phyloP scores from a whole-genome alignment of 768 basidiomycete genomes.

The Trametes punicea region DNA sequence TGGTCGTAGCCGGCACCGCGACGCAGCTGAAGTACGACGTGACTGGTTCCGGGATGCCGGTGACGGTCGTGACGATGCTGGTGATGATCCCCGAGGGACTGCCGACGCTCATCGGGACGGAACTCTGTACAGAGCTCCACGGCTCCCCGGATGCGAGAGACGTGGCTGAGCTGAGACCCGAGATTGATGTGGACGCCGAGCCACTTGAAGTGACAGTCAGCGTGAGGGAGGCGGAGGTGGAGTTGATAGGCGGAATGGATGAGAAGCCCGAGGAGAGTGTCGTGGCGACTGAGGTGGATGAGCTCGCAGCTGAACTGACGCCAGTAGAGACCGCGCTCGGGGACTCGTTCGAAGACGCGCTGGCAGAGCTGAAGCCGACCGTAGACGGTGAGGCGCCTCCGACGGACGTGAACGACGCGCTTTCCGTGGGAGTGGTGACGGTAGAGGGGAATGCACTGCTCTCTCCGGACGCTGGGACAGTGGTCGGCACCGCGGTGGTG shows the following conservation, averaged over 20 bases:
- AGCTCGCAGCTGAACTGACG: too few species aligned
- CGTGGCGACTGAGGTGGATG: neutral
- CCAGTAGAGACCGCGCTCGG: neutral
- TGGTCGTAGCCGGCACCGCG: neutral
- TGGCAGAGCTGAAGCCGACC: neutral
- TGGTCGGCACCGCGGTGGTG: neutral
- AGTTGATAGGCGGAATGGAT: neutral
- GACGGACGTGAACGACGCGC: neutral
- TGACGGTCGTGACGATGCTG: neutral
- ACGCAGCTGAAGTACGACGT: neutral
- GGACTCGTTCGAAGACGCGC: neutral
- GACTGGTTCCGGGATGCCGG: neutral
- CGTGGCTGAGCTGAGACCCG: neutral
- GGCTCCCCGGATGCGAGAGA: too few species aligned
- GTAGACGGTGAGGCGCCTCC: too few species aligned
- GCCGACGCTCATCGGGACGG: neutral
- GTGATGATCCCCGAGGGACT: neutral
- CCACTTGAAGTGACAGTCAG: neutral
- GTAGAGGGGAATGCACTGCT: too few species aligned
- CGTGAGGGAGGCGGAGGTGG: neutral
- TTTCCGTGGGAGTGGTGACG: too few species aligned
- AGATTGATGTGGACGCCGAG: neutral
- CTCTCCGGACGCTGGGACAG: too few species aligned
- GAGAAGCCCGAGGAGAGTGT: neutral
- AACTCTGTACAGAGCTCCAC: neutral